A percentile compares a stretch with the other conserved stretches of the same genome.
Evolutionary conservation across 495 filamentous ascomycete genomes (phyloP).

Genomic region (Trypethelium eluteriae): DNA sequence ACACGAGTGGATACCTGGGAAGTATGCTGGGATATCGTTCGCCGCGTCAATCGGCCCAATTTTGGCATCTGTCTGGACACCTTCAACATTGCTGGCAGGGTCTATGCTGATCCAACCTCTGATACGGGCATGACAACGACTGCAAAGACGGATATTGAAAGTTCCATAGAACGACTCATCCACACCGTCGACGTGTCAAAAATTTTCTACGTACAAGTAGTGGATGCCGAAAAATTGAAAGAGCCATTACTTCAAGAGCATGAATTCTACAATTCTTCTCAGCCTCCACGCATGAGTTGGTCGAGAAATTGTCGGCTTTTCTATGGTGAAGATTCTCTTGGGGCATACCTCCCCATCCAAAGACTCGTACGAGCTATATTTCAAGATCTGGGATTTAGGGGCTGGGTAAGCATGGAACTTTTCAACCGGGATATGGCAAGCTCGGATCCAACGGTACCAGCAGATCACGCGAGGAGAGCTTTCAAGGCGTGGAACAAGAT

Average conservation of each 20-base stretch:
- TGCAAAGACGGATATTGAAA: slow-evolving; percentile 50
- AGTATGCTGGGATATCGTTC: slow-evolving; percentile 59
- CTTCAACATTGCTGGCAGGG: slow-evolving; percentile 68
- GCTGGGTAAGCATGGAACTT: slow-evolving; percentile 74
- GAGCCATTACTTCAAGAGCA: slow-evolving; percentile 55
- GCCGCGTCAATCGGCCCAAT: slow-evolving; percentile 57
- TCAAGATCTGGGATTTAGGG: slow-evolving; percentile 56
- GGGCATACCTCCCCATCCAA: slow-evolving; percentile 64
- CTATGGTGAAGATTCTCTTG: slow-evolving; percentile 60
- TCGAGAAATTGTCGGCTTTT: slow-evolving; percentile 70
- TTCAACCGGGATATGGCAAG: slow-evolving; percentile 62
- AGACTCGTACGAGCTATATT: slow-evolving; percentile 57
- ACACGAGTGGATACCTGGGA: slow-evolving; percentile 69
- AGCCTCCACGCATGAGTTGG: slow-evolving; percentile 72
- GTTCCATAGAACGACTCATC: slow-evolving; percentile 52
- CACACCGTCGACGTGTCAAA: slow-evolving; percentile 54
- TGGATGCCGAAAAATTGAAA: slow-evolving; percentile 60
- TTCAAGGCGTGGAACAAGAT: slow-evolving; percentile 57
- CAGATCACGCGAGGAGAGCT: slow-evolving; percentile 57
- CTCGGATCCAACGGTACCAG: slow-evolving; percentile 44
- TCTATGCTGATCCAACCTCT: slow-evolving; percentile 62
- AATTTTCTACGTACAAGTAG: slow-evolving; percentile 73
- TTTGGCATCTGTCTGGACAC: slow-evolving; percentile 76
- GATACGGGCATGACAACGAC: slow-evolving; percentile 47
- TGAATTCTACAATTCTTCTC: slow-evolving; percentile 53